These are phyloP conservation scores for Apiospora koreana DNA, from an alignment of 2,329 filamentous ascomycete species.

Conservation along the genomic window DNA sequence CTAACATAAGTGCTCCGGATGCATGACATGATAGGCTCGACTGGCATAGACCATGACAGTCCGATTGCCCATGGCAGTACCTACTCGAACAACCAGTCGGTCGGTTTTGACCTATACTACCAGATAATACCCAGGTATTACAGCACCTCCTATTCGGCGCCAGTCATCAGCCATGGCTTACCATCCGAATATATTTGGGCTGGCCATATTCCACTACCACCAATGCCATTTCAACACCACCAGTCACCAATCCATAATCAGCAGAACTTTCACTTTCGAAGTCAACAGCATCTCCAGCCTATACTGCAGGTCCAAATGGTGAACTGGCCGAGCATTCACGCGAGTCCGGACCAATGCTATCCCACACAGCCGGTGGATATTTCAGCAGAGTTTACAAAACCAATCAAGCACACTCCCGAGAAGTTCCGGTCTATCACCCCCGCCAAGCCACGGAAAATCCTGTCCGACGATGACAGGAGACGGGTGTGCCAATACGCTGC, in stretches of 20 bases:
- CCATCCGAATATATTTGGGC: slow-evolving; percentile 50
- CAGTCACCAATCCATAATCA: slow-evolving; percentile 23
- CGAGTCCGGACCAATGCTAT: slow-evolving; percentile 63
- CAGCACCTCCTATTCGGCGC: slow-evolving; percentile 61
- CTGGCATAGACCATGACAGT: slow-evolving; percentile 48
- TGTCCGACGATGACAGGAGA: slow-evolving; percentile 87
- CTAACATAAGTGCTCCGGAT: slow-evolving; percentile 28
- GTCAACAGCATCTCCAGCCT: background rate
- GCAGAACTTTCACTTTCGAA: too few relatives aligned
- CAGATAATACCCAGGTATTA: slow-evolving; percentile 72
- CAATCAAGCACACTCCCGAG: slow-evolving; percentile 54
- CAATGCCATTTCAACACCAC: slow-evolving; percentile 58
- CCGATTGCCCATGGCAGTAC: slow-evolving; percentile 45
- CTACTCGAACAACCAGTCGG: slow-evolving; percentile 54
- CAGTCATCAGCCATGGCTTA: slow-evolving; percentile 44
- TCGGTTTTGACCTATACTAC: slow-evolving; percentile 62
- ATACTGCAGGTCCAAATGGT: slow-evolving; percentile 6
- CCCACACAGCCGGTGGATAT: slow-evolving; percentile 60
- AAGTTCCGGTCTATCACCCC: slow-evolving; percentile 49
- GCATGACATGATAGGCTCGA: slow-evolving; percentile 48
- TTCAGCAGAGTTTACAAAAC: slow-evolving; percentile 52
- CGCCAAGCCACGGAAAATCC: slow-evolving; percentile 76
- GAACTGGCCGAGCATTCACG: slow-evolving; percentile 79
- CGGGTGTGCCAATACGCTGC: slow-evolving; percentile 94
- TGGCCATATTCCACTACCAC: slow-evolving; percentile 56